A percentile compares a stretch with the other conserved stretches of the same genome.
Conservation (phyloP, 2,329 filamentous ascomycete species). For the Pseudogymnoascus sp. region DNA sequence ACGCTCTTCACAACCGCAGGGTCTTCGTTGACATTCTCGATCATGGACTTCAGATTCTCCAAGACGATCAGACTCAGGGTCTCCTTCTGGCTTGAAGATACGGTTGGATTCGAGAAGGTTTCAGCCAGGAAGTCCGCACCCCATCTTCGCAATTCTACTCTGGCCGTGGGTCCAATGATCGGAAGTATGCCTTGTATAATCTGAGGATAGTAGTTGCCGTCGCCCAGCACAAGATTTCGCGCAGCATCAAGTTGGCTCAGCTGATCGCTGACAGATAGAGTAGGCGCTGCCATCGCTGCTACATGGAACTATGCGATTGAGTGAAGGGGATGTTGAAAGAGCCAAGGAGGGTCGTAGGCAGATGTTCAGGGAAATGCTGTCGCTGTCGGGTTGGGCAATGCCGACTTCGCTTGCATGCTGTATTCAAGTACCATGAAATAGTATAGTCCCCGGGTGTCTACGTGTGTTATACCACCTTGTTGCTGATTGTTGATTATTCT, state of each 20-base stretch:
- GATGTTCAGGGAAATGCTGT: neutral
- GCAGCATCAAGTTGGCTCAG: slow-evolving; percentile 84
- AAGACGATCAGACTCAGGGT: slow-evolving; percentile 68
- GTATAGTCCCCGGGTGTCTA: neutral
- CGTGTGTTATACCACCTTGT: slow-evolving; percentile 5
- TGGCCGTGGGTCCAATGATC: slow-evolving; percentile 67
- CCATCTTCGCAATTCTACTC: slow-evolving; percentile 84
- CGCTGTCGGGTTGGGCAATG: neutral
- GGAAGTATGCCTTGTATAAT: slow-evolving; percentile 91
- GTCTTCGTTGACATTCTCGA: slow-evolving; percentile 69
- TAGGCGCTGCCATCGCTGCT: slow-evolving; percentile 40
- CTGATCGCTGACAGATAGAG: slow-evolving; percentile 60
- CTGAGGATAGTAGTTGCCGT: slow-evolving; percentile 80
- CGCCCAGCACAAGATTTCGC: slow-evolving; percentile 77
- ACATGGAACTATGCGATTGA: slow-evolving; percentile 8
- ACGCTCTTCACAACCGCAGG: slow-evolving; percentile 72
- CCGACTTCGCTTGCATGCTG: slow-evolving; percentile 4
- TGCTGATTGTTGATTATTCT: slow-evolving; percentile 6
- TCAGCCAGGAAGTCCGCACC: slow-evolving; percentile 92
- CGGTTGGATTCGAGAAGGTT: slow-evolving; percentile 85
- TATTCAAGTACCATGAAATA: slow-evolving; percentile 2
- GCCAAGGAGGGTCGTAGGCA: neutral
- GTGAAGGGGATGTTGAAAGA: slow-evolving; percentile 1
- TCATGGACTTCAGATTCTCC: slow-evolving; percentile 61
- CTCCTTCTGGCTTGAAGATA: slow-evolving; percentile 71